Conservation (phyloP, 1,284 basidiomycete genomes). For the Rhizoctonia solani region DNA sequence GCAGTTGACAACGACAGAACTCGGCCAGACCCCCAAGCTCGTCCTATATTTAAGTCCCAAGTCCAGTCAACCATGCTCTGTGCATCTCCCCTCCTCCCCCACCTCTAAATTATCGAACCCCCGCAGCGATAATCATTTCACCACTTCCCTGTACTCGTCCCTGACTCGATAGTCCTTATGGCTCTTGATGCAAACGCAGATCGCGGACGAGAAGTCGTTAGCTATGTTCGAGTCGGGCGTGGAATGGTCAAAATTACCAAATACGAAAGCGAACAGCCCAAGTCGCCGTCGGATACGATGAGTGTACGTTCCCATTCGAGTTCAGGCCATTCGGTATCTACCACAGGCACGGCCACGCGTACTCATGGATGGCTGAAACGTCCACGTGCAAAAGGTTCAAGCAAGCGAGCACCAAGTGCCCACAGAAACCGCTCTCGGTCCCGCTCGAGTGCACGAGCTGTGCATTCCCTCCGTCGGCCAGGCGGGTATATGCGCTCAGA, state of each 20-base stretch:
- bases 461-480: conserved; percentile 8
- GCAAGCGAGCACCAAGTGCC: conserved; percentile 19
- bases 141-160: neutral
- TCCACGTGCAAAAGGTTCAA: neutral
- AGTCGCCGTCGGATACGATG: conserved; percentile 21
- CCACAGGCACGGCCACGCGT: conserved; percentile 11
- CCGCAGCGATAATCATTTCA: neutral
- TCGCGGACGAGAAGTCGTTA: conserved; percentile 23
- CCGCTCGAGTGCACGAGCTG: conserved; percentile 10
- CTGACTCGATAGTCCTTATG: neutral
- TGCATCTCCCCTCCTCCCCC: neutral
- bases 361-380: conserved; percentile 19
- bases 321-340: conserved; percentile 17
- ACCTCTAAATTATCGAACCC: neutral
- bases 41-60: neutral
- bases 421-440: conserved; percentile 16
- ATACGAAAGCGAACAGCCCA: conserved; percentile 33
- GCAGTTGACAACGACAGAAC: neutral
- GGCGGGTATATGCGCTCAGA: conserved; percentile 30
- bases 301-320: conserved; percentile 20
- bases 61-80: neutral
- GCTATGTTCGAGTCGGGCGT: conserved; percentile 31
- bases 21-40: conserved; percentile 3
- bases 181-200: conserved; percentile 15
- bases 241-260: conserved; percentile 35